These are phyloP conservation scores for Huntiella moniliformis DNA, from an alignment of 2,329 filamentous ascomycete genomes.

Conservation along the genomic window DNA sequence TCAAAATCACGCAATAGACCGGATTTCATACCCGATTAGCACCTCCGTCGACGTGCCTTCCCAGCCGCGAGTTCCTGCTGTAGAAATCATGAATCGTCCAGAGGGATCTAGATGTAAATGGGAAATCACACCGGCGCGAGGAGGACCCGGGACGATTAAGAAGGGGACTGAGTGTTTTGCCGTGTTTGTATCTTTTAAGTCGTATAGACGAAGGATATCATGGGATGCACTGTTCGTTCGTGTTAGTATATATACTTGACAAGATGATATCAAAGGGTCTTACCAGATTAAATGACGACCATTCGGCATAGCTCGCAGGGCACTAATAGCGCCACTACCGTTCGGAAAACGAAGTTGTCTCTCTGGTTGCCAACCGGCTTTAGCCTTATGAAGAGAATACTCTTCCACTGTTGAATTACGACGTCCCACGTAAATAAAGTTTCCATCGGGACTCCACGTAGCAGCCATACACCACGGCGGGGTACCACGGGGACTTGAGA, in stretches of 20 bases:
- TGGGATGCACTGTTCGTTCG: slow-evolving; percentile 77
- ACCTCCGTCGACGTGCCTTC: slow-evolving; percentile 82
- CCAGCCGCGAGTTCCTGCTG: slow-evolving; percentile 86
- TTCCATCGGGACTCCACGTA: slow-evolving; percentile 90
- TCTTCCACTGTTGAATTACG: slow-evolving; percentile 90
- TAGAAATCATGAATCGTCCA: slow-evolving; percentile 77
- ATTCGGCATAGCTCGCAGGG: slow-evolving; percentile 79
- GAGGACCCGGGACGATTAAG: slow-evolving; percentile 80
- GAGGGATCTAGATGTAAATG: slow-evolving; percentile 74
- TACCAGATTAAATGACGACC: slow-evolving; percentile 72
- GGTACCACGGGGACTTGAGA: slow-evolving; percentile 52
- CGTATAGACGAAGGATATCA: slow-evolving; percentile 85
- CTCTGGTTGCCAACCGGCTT: slow-evolving; percentile 48
- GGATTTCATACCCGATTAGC: slow-evolving; percentile 82
- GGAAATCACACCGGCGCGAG: slow-evolving; percentile 68
- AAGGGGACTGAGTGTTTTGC: slow-evolving; percentile 73
- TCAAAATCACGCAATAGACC: background rate
- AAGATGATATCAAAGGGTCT: slow-evolving; percentile 12
- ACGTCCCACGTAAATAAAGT: slow-evolving; percentile 81
- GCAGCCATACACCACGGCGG: slow-evolving; percentile 97
- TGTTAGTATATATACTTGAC: no score
- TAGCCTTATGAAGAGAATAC: slow-evolving; percentile 64
- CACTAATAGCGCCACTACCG: slow-evolving; percentile 77
- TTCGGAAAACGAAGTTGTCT: slow-evolving; percentile 72
- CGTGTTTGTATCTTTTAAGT: slow-evolving; percentile 48